Base-by-base conservation (phyloP, 2,329 filamentous ascomycete species). In the Fusarium avenaceum region DNA sequence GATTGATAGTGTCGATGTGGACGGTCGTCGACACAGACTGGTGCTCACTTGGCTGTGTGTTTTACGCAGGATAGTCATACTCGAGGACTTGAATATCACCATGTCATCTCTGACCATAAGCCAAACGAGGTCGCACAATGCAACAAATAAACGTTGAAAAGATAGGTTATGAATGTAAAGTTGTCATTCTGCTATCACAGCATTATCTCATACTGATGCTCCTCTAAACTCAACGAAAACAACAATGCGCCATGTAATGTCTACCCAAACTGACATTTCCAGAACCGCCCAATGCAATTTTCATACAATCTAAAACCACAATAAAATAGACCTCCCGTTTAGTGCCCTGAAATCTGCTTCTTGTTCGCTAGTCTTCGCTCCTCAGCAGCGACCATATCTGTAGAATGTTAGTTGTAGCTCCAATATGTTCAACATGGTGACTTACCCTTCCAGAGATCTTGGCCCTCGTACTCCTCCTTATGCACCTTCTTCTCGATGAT, bases 371-470 rank as follows among this genome's bases (percentile, higher is more conserved):
- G 69, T 38, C 86, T 81, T 68, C 85, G 84, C 82, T 95, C 92
- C 82, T 94, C 92, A 22, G 92, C 89, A 62, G 87, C 92, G 45
- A 95, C 90, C 92, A 95, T 95, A 74, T 95, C 91, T 92, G 72
- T 30, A n/a, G 17, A 45, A 13, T 43, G 71, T 60, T 68, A 70
- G 48, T n/a, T 9, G 20, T 19, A 6, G 2, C 30, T 28, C 14
- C 6, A 4, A 3, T 33, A 15, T 17, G 6, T 11, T 8, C 4
- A 22, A 11, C 4, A 1, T 13, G 6, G 2, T 3, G 0, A 51
- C 88, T 77, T 81, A 92, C 90, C 90, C 84, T 89, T 96, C 96
- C 96, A 99, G 73, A 97, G 86, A 80, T 98, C 94, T 82, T 97
- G 92, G 39, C 93, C 92, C 76, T 90, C 86, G 78, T 96, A 96